phyloP scores from a whole-genome alignment of 306 rosid species.

The Quillaja saponaria region DNA sequence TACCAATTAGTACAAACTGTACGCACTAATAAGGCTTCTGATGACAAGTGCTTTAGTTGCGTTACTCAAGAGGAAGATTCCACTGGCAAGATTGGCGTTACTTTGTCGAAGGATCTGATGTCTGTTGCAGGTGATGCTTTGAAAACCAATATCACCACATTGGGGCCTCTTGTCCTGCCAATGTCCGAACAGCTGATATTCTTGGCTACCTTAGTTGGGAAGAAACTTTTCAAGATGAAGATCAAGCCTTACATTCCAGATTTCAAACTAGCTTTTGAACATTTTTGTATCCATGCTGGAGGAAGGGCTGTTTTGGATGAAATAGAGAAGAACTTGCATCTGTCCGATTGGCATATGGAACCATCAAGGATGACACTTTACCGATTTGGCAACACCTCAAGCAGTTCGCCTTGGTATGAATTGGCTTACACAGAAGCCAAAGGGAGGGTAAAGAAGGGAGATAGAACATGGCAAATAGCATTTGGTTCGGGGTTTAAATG shows the following conservation, averaged over 20 bases:
- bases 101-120: conserved; percentile 74
- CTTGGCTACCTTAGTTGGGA: conserved; percentile 50
- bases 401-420: conserved; percentile 92
- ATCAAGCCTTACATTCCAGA: conserved; percentile 83
- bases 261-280: conserved; percentile 86
- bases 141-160: conserved; percentile 77
- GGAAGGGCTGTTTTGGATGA: conserved; percentile 88
- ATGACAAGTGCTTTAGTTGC: conserved; percentile 66
- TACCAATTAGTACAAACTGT: conserved; percentile 77
- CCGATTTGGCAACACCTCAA: conserved; percentile 90
- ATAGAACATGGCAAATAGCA: conserved; percentile 89
- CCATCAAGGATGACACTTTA: conserved; percentile 90
- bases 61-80: conserved; percentile 82
- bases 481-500: conserved; percentile 97
- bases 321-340: conserved; percentile 71
- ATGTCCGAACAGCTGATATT: conserved; percentile 71
- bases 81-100: conserved; percentile 60
- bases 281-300: conserved; percentile 90
- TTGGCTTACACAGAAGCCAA: conserved; percentile 80
- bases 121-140: conserved; percentile 87
- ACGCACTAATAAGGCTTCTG: conserved; percentile 85
- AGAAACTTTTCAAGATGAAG: conserved; percentile 48
- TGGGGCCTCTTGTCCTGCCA: conserved; percentile 84
- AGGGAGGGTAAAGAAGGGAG: conserved; percentile 61
- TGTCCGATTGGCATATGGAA: conserved; percentile 91